A percentile compares a stretch with the other conserved stretches of the same genome.
These are phyloP conservation scores for Triticum urartu DNA, from an alignment of 176 grass and related monocot species.

Conservation along the genomic window DNA sequence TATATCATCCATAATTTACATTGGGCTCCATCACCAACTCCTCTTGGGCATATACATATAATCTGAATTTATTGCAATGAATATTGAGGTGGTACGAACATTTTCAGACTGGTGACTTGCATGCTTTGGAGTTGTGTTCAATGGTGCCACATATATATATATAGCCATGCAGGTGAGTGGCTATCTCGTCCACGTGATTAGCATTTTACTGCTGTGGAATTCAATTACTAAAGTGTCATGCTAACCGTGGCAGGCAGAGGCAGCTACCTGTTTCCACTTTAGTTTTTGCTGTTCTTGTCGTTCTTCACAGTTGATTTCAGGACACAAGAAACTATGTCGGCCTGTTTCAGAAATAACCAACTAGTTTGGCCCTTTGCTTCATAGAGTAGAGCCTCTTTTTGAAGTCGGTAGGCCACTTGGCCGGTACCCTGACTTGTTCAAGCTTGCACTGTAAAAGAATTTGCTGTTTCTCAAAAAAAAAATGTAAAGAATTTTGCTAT, in stretches of 20 bases:
- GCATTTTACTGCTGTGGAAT: constrained; percentile 1
- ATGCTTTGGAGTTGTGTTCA: too few species aligned
- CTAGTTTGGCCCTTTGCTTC: constrained; percentile 51
- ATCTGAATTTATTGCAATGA: too few species aligned
- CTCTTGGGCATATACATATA: too few species aligned
- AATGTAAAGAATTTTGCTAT: too few species aligned
- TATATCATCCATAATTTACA: too few species aligned
- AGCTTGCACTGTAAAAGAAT: constrained; percentile 16
- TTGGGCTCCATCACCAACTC: too few species aligned
- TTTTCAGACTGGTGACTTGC: too few species aligned
- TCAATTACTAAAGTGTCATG: neutral
- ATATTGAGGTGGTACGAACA: too few species aligned
- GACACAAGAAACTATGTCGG: constrained; percentile 32
- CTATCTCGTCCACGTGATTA: neutral
- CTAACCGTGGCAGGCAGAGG: constrained; percentile 20
- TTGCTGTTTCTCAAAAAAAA: too few species aligned
- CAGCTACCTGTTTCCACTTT: constrained; percentile 32
- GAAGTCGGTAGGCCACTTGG: neutral
- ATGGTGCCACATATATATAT: too few species aligned
- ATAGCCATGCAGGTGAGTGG: too few species aligned
- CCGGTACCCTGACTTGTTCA: neutral
- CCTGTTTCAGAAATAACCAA: constrained; percentile 44
- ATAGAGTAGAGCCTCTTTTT: constrained; percentile 30
- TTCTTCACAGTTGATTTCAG: constrained; percentile 43
- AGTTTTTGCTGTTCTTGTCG: constrained; percentile 7